These are phyloP conservation scores for Lagenidium giganteum DNA, from an alignment of 352 stramenopile species.

Conservation along the genomic window DNA sequence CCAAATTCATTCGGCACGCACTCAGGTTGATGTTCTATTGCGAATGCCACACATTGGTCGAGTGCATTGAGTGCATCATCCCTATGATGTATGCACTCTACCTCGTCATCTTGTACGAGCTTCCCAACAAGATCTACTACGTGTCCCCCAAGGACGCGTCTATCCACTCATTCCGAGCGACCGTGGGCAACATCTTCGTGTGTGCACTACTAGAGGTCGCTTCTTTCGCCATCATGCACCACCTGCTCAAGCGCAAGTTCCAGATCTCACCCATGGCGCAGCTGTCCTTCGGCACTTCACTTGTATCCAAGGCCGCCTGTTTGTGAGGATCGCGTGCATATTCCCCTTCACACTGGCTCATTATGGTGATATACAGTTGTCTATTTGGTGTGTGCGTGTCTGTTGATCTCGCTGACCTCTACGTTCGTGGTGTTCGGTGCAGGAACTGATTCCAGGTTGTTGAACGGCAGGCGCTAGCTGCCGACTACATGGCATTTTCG, in stretches of 20 bases:
- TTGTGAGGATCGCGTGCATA: no score
- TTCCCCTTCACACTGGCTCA: no score
- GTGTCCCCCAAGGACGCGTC: neutral
- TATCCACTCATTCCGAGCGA: no score
- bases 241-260: constrained; percentile 11
- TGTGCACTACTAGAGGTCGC: constrained; percentile 17
- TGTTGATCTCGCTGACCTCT: no score
- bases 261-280: constrained; percentile 8
- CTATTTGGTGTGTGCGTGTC: no score
- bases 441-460: no score
- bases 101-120: constrained; percentile 13
- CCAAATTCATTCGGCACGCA: neutral
- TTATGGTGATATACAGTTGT: no score
- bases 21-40: constrained; percentile 2
- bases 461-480: no score
- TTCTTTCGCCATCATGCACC: constrained; percentile 14
- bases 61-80: constrained; percentile 20
- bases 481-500: no score
- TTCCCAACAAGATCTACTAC: constrained; percentile 28
- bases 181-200: no score
- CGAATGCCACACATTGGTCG: constrained; percentile 19
- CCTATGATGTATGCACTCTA: constrained; percentile 14
- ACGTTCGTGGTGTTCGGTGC: no score
- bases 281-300: constrained; percentile 20
- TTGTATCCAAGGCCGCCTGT: no score